Evolutionary conservation across 306 rosid genomes (phyloP), one percentile per base, ranked within the genome.

Genomic region (Quercus dentata): DNA sequence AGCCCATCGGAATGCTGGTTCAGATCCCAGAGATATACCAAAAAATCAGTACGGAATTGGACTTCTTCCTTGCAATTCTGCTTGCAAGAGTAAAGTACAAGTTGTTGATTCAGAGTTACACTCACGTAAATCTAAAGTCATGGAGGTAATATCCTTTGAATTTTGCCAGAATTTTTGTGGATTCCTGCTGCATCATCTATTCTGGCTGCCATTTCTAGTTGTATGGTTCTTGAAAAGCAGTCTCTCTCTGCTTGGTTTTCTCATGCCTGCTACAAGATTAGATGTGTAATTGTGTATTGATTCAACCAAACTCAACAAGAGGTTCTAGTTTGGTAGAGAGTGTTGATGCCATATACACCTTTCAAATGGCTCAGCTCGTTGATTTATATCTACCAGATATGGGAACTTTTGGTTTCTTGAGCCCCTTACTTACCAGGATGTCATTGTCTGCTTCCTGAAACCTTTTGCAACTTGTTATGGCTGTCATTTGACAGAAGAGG

Each of bases 41-140:
- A 94, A 89, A 85, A 92, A 62, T 87, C 99, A 91, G 81, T 94
- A 86, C 78, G 99, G 97, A 68, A 71, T 77, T 62, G 97, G 97
- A 78, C 90, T 91, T 74, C 82, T 94, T 79, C 91, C 95, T 67
- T 94, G 99, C 72, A 85, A 87, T 83, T 89, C 92, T 41, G 89
- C 83, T 63, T 94, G 99, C 80, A 85, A 90, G 85, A 90, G 85
- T 73, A 94, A 90, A 90, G 80, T 84, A 64, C 85, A 90, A 81
- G 84, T 71, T 71, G 88, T 82, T 74, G 92, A 88, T 81, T 90
- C 99, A n/a, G 97, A 88, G 63, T 81, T 94, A 68, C 94, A 85
- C 68, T 86, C 85, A 71, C 94, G 99, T 9, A 91, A 88, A 90
- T 69, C 94, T 58, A 87, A 83, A 86, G 92, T 78, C 76, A 17